Evolutionary conservation across 208 protist genomes (phyloP).

Genomic region (Wallacemonas sp.): DNA sequence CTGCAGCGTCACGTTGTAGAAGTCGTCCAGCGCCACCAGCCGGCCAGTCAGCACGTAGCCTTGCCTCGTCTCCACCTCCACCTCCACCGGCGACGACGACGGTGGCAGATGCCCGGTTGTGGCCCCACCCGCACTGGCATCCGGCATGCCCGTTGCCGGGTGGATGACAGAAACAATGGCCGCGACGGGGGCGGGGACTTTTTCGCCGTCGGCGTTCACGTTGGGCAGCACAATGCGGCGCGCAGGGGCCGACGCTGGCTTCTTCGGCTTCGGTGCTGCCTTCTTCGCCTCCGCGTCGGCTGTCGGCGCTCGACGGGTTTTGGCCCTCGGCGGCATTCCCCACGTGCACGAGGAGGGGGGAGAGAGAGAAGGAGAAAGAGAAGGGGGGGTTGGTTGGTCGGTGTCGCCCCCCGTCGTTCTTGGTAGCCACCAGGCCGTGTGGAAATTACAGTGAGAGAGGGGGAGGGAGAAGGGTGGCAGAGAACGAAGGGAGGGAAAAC

Average conservation of each 20-base stretch:
- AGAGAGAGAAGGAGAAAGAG: constrained; percentile 1
- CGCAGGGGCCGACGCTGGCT: too few species aligned
- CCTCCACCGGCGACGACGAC: constrained; percentile 28
- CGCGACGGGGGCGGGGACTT: constrained; percentile 10
- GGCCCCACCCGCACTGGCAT: constrained; percentile 6
- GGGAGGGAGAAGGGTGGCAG: too few species aligned
- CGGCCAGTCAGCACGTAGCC: constrained; percentile 79
- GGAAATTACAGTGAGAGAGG: too few species aligned
- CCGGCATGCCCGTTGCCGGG: constrained; percentile 8
- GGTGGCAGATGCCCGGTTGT: background rate
- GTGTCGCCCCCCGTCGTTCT: too few species aligned
- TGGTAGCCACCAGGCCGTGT: too few species aligned
- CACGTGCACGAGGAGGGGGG: background rate
- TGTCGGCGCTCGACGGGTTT: background rate
- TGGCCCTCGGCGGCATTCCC: constrained; percentile 7
- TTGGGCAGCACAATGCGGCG: background rate
- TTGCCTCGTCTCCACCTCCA: constrained; percentile 83
- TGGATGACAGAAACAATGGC: constrained; percentile 25
- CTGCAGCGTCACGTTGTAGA: constrained; percentile 75
- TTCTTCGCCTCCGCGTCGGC: background rate
- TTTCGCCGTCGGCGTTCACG: constrained; percentile 2
- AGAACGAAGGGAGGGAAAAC: too few species aligned
- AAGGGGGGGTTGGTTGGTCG: too few species aligned
- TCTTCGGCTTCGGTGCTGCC: too few species aligned
- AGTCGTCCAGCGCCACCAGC: constrained; percentile 54